Percentiles rank a stretch among this genome's conserved stretches.
Evolutionary conservation across 2,329 filamentous ascomycete species (phyloP).

Genomic region (Aspergillus hortae): DNA sequence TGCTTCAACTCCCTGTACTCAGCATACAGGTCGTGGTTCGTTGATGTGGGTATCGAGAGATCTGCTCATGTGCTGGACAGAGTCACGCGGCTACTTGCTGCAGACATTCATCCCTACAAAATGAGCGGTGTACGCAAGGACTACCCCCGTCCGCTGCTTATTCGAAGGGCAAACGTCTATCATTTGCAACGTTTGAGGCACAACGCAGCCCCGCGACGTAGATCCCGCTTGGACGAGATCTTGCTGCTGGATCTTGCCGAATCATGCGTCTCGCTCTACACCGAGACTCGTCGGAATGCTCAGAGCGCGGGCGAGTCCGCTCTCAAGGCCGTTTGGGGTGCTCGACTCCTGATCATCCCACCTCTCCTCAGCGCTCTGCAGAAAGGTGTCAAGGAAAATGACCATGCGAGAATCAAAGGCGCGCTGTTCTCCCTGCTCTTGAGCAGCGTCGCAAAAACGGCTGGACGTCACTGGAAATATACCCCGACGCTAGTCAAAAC

Average conservation of each 20-base stretch:
- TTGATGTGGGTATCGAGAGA: slow-evolving; percentile 92
- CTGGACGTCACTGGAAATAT: slow-evolving; percentile 90
- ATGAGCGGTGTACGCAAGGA: slow-evolving; percentile 87
- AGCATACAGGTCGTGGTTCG: slow-evolving; percentile 93
- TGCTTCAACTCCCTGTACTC: slow-evolving; percentile 93
- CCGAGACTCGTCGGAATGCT: slow-evolving; percentile 90
- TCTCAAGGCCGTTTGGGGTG: slow-evolving; percentile 83
- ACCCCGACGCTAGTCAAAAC: slow-evolving; percentile 83
- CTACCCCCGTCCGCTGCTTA: slow-evolving; percentile 87
- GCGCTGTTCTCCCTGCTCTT: slow-evolving; percentile 87
- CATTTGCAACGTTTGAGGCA: slow-evolving; percentile 91
- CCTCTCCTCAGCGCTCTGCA: slow-evolving; percentile 76
- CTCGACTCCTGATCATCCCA: slow-evolving; percentile 83
- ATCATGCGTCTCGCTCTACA: slow-evolving; percentile 86
- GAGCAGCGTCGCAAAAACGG: slow-evolving; percentile 81
- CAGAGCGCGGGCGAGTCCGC: slow-evolving; percentile 91
- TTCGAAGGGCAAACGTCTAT: slow-evolving; percentile 90
- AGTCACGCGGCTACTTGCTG: slow-evolving; percentile 75
- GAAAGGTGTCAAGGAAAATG: slow-evolving; percentile 71
- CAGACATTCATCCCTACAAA: slow-evolving; percentile 89
- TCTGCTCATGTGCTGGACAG: slow-evolving; percentile 91
- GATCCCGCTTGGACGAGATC: slow-evolving; percentile 83
- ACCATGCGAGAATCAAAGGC: slow-evolving; percentile 91
- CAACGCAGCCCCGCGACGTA: slow-evolving; percentile 82
- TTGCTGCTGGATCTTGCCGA: slow-evolving; percentile 83